Evolutionary conservation across 805 yeast genomes (phyloP).

Genomic region (Lachancea mirantina): DNA sequence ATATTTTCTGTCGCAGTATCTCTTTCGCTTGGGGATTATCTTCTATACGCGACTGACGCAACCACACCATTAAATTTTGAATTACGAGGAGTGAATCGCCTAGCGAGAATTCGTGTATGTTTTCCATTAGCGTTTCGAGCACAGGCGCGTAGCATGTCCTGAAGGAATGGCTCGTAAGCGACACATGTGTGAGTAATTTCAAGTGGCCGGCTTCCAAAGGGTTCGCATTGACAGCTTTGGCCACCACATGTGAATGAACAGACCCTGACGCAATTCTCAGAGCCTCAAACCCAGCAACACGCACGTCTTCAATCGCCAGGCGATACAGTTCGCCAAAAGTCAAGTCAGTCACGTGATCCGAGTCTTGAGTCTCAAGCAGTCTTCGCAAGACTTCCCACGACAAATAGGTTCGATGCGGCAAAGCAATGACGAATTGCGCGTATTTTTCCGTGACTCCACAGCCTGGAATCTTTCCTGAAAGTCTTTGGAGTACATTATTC

Average conservation of each 20-base stretch:
- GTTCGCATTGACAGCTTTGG: background rate
- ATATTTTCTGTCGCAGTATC: background rate
- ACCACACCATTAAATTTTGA: constrained; percentile 7
- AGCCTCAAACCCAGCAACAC: constrained; percentile 4
- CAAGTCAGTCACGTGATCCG: constrained; percentile 3
- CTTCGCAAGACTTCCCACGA: constrained; percentile 10
- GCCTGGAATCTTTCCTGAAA: no score
- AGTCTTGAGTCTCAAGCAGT: constrained; percentile 6
- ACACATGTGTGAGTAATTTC: constrained; percentile 1
- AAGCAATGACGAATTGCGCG: background rate
- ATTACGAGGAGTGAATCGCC: constrained; percentile 1
- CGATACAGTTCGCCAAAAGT: constrained; percentile 2
- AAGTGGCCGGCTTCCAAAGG: constrained; percentile 2
- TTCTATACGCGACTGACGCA: constrained; percentile 5
- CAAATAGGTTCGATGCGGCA: constrained; percentile 5
- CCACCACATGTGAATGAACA: constrained; percentile 1
- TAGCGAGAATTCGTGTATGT: background rate
- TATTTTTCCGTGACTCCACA: no score
- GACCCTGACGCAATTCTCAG: constrained; percentile 3
- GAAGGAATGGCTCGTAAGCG: constrained; percentile 2
- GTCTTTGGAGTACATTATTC: constrained; percentile 2
- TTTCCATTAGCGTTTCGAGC: constrained; percentile 1
- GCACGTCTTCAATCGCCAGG: constrained; percentile 5
- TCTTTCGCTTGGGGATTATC: background rate
- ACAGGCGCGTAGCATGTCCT: constrained; percentile 2